Base-by-base conservation (phyloP, 2,329 filamentous ascomycete species). In the Ilyonectria destructans region DNA sequence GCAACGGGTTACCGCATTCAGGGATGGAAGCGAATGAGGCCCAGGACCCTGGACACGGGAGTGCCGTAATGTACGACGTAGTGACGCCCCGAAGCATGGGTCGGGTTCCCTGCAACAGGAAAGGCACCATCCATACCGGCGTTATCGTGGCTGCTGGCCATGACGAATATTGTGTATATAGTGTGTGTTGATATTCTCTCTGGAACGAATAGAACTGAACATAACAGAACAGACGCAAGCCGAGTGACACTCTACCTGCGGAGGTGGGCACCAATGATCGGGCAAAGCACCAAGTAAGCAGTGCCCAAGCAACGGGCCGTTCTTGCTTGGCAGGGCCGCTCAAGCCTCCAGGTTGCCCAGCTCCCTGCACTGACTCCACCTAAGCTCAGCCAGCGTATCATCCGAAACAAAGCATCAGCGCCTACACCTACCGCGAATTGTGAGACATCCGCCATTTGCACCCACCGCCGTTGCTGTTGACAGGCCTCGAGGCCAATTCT, bases 1-100 rank as follows among this genome's bases (percentile, higher is more conserved):
- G 23, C 35, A 31, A 17, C 48, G n/a, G 13, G 48, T 19, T 54
- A 35, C 58, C 58, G 23, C 26, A 62, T 37, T 10, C 15, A 46
- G 48, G 58, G 57, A 59, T 59, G 19, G 45, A 59, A 60, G 57
- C 57, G 57, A 48, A 56, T n/a, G 23, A 40, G 29, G 2, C 59
- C 59, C n/a, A 26, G 40, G 60, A 15, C 60, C 60, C 51, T 63
- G 60, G 52, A 37, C n/a, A 29, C 8, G 23, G 23, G 23, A 54
- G 21, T 29, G 51, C 19, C 45, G 21, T 48, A n/a, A 15, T 35
- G 21, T 29, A 19, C 19, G 31, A 26, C 26, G 55, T n/a, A 31
- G n/a, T 21, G 31, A 21, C 26, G 19, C 23, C 21, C n/a, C 26
- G 58, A 23, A 19, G 49, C 23, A 21, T 23, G 26, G 43, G 3